A percentile compares a stretch with the other conserved stretches of the same genome.
phyloP scores from a whole-genome alignment of 441 rosid species.

The Euphorbia schlechtendalii region DNA sequence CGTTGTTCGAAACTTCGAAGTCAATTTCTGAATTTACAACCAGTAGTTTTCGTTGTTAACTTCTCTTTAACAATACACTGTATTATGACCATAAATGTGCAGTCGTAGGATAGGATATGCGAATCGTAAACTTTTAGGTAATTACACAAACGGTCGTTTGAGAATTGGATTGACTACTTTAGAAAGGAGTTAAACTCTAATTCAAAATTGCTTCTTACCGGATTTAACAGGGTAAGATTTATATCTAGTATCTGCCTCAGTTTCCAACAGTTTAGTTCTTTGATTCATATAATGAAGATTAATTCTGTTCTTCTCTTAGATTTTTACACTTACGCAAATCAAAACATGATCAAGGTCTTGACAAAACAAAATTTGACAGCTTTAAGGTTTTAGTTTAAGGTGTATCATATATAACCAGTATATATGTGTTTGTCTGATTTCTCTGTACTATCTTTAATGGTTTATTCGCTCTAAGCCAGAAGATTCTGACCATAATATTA shows the following conservation, averaged over 20 bases:
- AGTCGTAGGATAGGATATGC: not conserved
- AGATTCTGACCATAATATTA: conserved; percentile 2
- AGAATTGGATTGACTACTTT: not conserved
- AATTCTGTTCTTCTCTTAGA: no score
- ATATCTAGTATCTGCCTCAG: not conserved
- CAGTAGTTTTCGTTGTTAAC: not conserved
- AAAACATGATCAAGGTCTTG: no score
- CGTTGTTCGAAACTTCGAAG: conserved; percentile 1
- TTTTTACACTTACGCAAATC: no score
- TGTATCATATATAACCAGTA: not conserved
- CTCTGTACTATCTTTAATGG: not conserved
- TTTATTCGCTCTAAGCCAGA: not conserved
- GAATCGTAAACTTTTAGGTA: not conserved
- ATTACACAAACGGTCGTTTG: not conserved
- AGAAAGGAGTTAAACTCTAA: not conserved
- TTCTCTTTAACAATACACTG: not conserved
- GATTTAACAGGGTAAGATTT: not conserved
- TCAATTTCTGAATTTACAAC: conserved; percentile 8
- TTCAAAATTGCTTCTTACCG: no score
- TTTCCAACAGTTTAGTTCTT: no score
- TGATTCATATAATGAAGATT: no score
- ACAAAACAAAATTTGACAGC: no score
- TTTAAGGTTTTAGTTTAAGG: not conserved
- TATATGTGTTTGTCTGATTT: not conserved
- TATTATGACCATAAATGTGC: not conserved